Base-by-base conservation (phyloP, 768 basidiomycete genomes). In the Mycena crocata region DNA sequence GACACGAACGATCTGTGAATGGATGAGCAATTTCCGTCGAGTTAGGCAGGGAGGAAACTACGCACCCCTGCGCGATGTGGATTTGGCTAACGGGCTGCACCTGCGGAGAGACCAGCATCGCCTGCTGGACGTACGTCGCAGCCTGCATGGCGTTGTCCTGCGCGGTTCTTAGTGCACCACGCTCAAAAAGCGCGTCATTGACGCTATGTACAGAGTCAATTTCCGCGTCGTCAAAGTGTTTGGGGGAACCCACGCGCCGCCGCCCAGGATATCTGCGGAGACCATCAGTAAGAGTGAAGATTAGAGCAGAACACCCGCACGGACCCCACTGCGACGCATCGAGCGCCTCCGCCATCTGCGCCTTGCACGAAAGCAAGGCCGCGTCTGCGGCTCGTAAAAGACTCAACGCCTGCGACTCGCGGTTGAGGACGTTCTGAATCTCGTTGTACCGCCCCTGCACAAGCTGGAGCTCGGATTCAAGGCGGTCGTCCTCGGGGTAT, bases 401-500 rank as follows among this genome's bases (percentile, higher is more conserved):
- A 59, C 81, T 79, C 14, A 80, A 74, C 9, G 80, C 83, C 42
- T 80, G 80, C 44, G 79, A 81, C 72, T 84, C 82, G 17, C 72
- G 63, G 48, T 83, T 83, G 8, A 85, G 64, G 5, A 63, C 67
- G 30, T 67, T 71, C 64, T 84, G 83, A 19, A 82, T 73, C 62
- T 79, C 67, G 44, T 82, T 78, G 66, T 84, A 77, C 10, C 71
- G 66, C 31, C 57, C 71, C 31, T 80, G 76, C 0, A 80, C 79
- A 31, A 71, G 71, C 23, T 75, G 70, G 19, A 83, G 70, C 37
- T 80, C 72, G 50, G 81, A 75, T 68, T 84, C 82, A 19, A 84
- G 74, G 24, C 71, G 74, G 67, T 84, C 83, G 48, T 84, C 83
- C 66, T 83, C 83, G 35, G 83, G 83, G 64, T 82, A 85, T 23